These are phyloP conservation scores for Symmetrospora coprosmae DNA, from an alignment of 768 basidiomycete genomes.

Conservation along the genomic window DNA sequence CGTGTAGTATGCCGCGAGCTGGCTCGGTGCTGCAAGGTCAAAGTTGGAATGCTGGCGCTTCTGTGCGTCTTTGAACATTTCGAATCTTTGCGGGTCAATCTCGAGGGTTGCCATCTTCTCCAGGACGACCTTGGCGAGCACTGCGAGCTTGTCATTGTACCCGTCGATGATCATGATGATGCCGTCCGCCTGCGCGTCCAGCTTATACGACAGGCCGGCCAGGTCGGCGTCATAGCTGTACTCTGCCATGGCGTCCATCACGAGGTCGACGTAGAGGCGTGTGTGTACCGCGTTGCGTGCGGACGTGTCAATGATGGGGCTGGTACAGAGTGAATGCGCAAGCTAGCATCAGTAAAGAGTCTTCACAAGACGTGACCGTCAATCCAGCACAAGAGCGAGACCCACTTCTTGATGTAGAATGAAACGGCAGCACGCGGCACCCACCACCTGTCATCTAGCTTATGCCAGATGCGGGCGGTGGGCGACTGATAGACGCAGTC, in stretches of 20 bases:
- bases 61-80: slow-evolving; percentile 73
- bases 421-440: slow-evolving; percentile 71
- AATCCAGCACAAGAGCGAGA: slow-evolving; percentile 4
- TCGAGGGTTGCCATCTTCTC: slow-evolving; percentile 52
- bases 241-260: slow-evolving; percentile 76
- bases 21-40: slow-evolving; percentile 67
- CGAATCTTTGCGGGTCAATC: slow-evolving; percentile 57
- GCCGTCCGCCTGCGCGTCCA: slow-evolving; percentile 52
- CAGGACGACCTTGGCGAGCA: slow-evolving; percentile 58
- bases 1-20: slow-evolving; percentile 60
- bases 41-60: slow-evolving; percentile 47
- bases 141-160: slow-evolving; percentile 76
- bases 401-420: slow-evolving; percentile 61
- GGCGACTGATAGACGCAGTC: slow-evolving; percentile 58
- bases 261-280: slow-evolving; percentile 64
- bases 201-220: slow-evolving; percentile 66
- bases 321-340: slow-evolving; percentile 4
- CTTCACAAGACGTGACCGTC: not conserved
- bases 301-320: slow-evolving; percentile 41
- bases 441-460: slow-evolving; percentile 95
- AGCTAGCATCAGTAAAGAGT: not conserved
- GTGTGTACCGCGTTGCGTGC: slow-evolving; percentile 61
- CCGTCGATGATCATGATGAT: slow-evolving; percentile 57
- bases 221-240: slow-evolving; percentile 83
- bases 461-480: slow-evolving; percentile 73